A percentile compares a stretch with the other conserved stretches of the same genome.
These are phyloP conservation scores for Verticillium alfalfae DNA, from an alignment of 2,329 filamentous ascomycete genomes.

Conservation along the genomic window DNA sequence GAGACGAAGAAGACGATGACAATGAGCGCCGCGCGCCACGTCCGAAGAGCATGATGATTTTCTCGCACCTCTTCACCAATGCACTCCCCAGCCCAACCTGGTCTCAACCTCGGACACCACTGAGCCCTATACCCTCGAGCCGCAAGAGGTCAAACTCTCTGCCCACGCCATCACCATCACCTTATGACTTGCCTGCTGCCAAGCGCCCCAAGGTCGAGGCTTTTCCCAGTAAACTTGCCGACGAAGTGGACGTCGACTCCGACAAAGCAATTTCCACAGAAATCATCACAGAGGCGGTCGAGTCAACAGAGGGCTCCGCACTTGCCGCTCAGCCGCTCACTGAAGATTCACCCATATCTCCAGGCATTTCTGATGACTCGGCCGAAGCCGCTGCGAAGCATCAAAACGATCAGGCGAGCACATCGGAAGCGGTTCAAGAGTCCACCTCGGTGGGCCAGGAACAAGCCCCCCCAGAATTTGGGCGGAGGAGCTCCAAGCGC, in stretches of 20 bases:
- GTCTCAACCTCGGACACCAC: constrained; percentile 27
- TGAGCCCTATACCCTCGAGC: constrained; percentile 20
- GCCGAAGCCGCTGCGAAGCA: neutral
- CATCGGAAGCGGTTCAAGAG: neutral
- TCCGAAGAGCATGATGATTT: constrained; percentile 41
- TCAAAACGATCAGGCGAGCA: neutral
- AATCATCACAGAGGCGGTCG: neutral
- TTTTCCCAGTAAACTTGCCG: neutral
- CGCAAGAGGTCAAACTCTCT: constrained; percentile 45
- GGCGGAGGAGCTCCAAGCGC: constrained; percentile 9
- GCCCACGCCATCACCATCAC: constrained; percentile 29
- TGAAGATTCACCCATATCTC: neutral
- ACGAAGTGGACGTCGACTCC: neutral
- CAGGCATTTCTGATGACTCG: neutral
- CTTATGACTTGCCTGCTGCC: constrained; percentile 13
- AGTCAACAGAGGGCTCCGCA: neutral
- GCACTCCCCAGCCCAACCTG: constrained; percentile 22
- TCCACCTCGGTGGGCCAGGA: neutral
- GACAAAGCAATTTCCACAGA: constrained; percentile 10
- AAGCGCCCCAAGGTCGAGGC: constrained; percentile 7
- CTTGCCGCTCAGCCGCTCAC: neutral
- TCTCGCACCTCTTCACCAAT: constrained; percentile 15
- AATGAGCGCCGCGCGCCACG: constrained; percentile 24
- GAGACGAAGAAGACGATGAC: constrained; percentile 29
- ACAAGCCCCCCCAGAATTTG: constrained; percentile 5